Conservation (phyloP, 2,329 filamentous ascomycete species). For the Plenodomus lindquistii region DNA sequence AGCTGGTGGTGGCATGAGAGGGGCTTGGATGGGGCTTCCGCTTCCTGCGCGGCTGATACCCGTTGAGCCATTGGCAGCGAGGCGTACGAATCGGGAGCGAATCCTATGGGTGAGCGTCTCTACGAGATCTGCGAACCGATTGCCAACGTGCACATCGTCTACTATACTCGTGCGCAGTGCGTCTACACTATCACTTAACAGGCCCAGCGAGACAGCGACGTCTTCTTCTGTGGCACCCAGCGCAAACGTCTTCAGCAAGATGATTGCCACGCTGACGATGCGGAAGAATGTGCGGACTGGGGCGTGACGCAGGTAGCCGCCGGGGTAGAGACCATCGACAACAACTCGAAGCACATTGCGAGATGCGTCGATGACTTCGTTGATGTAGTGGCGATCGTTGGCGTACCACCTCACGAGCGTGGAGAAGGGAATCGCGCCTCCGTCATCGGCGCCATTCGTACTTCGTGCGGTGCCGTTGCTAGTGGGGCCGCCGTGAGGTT, state of each 20-base stretch:
- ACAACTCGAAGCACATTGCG: conserved; percentile 77
- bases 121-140: conserved; percentile 80
- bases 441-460: conserved; percentile 33
- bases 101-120: conserved; percentile 76
- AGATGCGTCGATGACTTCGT: conserved; percentile 75
- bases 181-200: conserved; percentile 75
- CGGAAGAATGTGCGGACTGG: conserved; percentile 85
- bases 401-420: conserved; percentile 57
- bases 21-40: conserved; percentile 31
- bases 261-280: conserved; percentile 84
- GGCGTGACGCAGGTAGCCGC: conserved; percentile 78
- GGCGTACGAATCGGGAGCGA: conserved; percentile 69
- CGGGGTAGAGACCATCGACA: conserved; percentile 73
- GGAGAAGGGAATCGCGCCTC: conserved; percentile 50
- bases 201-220: conserved; percentile 71
- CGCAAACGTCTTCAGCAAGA: conserved; percentile 81
- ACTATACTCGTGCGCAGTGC: conserved; percentile 78
- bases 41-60: conserved; percentile 45
- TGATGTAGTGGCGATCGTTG: conserved; percentile 64
- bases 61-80: conserved; percentile 53
- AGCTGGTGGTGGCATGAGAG: conserved; percentile 39
- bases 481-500: conserved; percentile 20
- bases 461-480: conserved; percentile 13
- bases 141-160: conserved; percentile 84
- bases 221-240: conserved; percentile 78